Percentiles rank a stretch among this genome's conserved stretches.
phyloP scores from a whole-genome alignment of 352 stramenopile genomes.

The Phytophthora hybrid region DNA sequence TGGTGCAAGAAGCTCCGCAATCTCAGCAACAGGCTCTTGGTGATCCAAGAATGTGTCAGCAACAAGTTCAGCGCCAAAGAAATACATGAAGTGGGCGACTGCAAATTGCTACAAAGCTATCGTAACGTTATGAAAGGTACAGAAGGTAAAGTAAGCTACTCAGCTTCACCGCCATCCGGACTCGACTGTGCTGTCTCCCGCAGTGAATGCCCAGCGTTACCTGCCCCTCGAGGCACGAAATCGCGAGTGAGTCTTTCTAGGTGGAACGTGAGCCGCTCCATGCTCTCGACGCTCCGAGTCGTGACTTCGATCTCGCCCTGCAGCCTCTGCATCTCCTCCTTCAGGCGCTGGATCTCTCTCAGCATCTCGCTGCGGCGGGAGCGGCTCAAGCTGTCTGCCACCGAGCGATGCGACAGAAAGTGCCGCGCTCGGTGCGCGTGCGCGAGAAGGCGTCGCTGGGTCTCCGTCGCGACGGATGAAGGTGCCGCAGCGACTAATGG shows the following conservation, averaged over 20 bases:
- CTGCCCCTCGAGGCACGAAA: constrained; percentile 6
- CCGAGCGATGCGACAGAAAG: constrained; percentile 28
- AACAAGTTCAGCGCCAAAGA: not conserved
- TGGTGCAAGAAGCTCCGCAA: too few relatives aligned
- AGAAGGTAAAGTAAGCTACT: not conserved
- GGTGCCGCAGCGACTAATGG: not conserved
- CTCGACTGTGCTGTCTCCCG: not conserved
- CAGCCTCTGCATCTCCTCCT: constrained; percentile 36
- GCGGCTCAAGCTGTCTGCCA: constrained; percentile 32
- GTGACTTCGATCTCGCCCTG: constrained; percentile 51
- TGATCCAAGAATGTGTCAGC: too few relatives aligned
- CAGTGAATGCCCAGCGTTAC: not conserved
- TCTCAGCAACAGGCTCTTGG: too few relatives aligned
- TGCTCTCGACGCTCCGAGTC: constrained; percentile 43
- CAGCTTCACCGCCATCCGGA: not conserved
- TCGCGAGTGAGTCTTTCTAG: constrained; percentile 42
- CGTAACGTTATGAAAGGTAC: too few relatives aligned
- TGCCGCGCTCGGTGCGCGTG: constrained; percentile 37
- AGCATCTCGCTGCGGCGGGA: constrained; percentile 44
- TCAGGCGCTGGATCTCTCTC: constrained; percentile 47
- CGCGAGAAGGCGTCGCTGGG: constrained; percentile 27
- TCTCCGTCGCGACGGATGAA: constrained; percentile 10
- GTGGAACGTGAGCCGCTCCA: constrained; percentile 48
- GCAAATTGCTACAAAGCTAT: not conserved
- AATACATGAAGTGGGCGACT: not conserved